phyloP scores from a whole-genome alignment of 257 asterid genomes.

The Solanum paucissectum region DNA sequence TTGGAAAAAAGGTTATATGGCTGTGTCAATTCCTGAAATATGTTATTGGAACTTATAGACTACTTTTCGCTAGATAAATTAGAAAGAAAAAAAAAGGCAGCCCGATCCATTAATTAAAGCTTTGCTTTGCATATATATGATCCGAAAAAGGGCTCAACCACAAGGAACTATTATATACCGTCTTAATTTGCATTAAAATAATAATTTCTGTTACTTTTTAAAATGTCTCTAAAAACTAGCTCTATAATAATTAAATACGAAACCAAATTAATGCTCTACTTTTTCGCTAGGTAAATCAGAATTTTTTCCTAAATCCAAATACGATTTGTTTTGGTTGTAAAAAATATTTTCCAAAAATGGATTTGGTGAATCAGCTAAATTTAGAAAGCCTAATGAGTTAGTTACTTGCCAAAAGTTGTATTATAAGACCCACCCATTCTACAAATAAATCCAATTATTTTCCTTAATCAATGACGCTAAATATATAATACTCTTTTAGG shows the following conservation, averaged over 20 bases:
- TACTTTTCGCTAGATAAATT: not conserved
- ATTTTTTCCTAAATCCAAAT: not conserved
- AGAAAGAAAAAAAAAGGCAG: not conserved
- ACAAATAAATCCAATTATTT: too few relatives aligned
- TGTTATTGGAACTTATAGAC: not conserved
- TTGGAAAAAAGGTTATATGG: not conserved
- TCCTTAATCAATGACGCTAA: too few relatives aligned
- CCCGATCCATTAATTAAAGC: too few relatives aligned
- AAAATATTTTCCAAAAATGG: not conserved
- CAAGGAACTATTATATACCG: too few relatives aligned
- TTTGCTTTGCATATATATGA: not conserved
- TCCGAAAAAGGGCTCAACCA: not conserved
- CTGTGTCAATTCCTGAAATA: not conserved
- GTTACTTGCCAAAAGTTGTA: not conserved
- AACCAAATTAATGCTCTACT: not conserved
- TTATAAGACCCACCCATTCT: not conserved
- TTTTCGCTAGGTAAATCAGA: not conserved
- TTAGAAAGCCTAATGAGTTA: not conserved
- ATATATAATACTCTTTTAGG: too few relatives aligned
- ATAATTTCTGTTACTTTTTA: not conserved
- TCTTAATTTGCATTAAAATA: too few relatives aligned
- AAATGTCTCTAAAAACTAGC: not conserved
- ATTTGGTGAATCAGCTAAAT: not conserved
- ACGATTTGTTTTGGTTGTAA: not conserved
- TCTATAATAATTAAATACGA: not conserved